Conservation (phyloP, 129 eudicot species). For the Solidago caesia region DNA sequence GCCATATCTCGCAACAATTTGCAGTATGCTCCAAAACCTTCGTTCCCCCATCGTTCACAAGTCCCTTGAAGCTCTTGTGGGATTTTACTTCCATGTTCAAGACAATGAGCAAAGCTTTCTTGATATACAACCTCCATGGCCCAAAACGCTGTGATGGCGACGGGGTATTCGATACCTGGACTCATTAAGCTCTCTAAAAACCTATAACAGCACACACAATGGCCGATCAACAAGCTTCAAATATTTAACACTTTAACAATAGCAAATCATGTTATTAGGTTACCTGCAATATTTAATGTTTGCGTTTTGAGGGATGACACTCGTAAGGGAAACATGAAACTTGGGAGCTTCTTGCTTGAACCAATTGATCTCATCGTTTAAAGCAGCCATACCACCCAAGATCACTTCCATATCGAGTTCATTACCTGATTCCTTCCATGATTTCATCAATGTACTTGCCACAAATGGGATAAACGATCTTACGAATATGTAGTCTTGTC, state of each 20-base stretch:
- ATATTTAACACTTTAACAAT: background rate
- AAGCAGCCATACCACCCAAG: conserved; percentile 79
- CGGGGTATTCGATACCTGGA: conserved; percentile 55
- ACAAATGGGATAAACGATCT: conserved; percentile 74
- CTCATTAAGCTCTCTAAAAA: conserved; percentile 65
- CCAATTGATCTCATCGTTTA: conserved; percentile 82
- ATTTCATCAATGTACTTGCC: conserved; percentile 69
- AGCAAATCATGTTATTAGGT: background rate
- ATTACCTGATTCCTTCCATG: conserved; percentile 63
- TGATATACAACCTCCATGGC: conserved; percentile 75
- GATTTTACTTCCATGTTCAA: conserved; percentile 55
- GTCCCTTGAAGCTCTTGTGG: conserved; percentile 75
- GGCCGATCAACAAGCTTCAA: background rate
- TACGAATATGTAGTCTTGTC: conserved; percentile 83
- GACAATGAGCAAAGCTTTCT: conserved; percentile 83
- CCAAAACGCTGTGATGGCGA: conserved; percentile 74
- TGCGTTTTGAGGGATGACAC: conserved; percentile 56
- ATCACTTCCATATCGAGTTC: conserved; percentile 58
- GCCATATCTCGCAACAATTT: conserved; percentile 47
- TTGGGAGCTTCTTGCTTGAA: conserved; percentile 78
- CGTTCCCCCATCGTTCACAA: conserved; percentile 82
- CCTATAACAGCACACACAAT: conserved; percentile 31
- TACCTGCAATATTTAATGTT: conserved; percentile 84
- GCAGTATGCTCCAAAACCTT: conserved; percentile 65
- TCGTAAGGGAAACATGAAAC: conserved; percentile 57